Evolutionary conservation across 768 basidiomycete genomes (phyloP), one percentile per base, ranked within the genome.

Genomic region (Suillus spraguei): DNA sequence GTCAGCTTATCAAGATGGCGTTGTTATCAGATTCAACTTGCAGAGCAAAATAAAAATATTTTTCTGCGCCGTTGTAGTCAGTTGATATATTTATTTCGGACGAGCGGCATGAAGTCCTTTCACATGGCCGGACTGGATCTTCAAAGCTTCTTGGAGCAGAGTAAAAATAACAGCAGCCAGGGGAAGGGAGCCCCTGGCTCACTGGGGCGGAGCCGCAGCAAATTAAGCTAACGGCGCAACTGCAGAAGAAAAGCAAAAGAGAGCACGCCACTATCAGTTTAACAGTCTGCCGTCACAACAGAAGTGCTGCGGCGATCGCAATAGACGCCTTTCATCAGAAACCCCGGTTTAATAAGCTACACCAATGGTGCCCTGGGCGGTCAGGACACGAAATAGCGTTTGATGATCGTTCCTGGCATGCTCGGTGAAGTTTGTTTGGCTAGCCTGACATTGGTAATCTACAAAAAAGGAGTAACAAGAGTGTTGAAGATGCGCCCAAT

Each of bases 331-430:
- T 41, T 39, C 17, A 38, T 41, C 39, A 24, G 32, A 20, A 6
- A 28, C 16, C 20, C 41, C 39, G 17, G 11, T 41, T 28, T 24
- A 39, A 58, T 56, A 6, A 41, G 17, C 32, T 58, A 20, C 11
- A 58, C 24, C 36, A 58, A n/a, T n/a, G n/a, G n/a, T 41, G 56
- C 39, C 39, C 56, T 58, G 39, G 24, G 13, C 17, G 6, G 33
- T 56, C 55, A 10, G 22, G 38, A 39, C 10, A 24, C 10, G 20
- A 39, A 42, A 58, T 58, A 58, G 39, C 17, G 35, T 58, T 58
- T 58, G 24, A 4, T 42, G 56, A 58, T 58, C 56, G 56, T 58
- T 41, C 56, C 56, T 58, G 11, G 38, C 55, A 58, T 16, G 17
- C 38, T 39, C 38, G 5, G 24, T 17, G 24, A 36, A 20, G 10